Evolutionary conservation across 2,329 filamentous ascomycete species (phyloP).

Genomic region (Pseudogymnoascus sp.): DNA sequence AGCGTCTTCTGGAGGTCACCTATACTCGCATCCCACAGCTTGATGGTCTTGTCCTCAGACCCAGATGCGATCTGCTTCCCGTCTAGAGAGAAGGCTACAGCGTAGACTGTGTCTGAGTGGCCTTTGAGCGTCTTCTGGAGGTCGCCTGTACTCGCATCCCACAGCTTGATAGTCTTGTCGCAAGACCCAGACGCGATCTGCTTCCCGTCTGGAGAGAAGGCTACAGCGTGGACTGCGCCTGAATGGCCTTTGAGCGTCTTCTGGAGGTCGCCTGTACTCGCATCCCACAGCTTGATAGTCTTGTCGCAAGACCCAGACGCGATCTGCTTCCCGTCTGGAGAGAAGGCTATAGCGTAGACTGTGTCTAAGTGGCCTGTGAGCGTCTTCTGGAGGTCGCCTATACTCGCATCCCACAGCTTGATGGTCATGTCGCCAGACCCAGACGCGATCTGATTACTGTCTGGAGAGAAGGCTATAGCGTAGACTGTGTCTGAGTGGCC

Average conservation of each 20-base stretch:
- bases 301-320: neutral
- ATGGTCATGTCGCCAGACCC: neutral
- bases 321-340: conserved; percentile 5
- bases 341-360: neutral
- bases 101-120: neutral
- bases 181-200: conserved; percentile 8
- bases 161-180: conserved; percentile 14
- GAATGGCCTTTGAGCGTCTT: neutral
- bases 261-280: neutral
- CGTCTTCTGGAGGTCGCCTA: neutral
- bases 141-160: too few species aligned
- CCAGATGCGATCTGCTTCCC: conserved; percentile 14
- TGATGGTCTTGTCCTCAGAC: conserved; percentile 15
- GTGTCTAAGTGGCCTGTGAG: conserved; percentile 11
- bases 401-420: neutral
- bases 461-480: conserved; percentile 16
- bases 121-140: conserved; percentile 11
- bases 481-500: conserved; percentile 7
- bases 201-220: conserved; percentile 14
- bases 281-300: conserved; percentile 9
- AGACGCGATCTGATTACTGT: neutral
- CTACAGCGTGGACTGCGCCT: neutral
- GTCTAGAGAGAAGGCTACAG: conserved; percentile 17
- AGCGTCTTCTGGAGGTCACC: conserved; percentile 15
- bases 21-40: too few species aligned